A percentile compares a stretch with the other conserved stretches of the same genome.
Conservation (phyloP, 208 protist genomes). For the Acanthamoeba healyi region DNA sequence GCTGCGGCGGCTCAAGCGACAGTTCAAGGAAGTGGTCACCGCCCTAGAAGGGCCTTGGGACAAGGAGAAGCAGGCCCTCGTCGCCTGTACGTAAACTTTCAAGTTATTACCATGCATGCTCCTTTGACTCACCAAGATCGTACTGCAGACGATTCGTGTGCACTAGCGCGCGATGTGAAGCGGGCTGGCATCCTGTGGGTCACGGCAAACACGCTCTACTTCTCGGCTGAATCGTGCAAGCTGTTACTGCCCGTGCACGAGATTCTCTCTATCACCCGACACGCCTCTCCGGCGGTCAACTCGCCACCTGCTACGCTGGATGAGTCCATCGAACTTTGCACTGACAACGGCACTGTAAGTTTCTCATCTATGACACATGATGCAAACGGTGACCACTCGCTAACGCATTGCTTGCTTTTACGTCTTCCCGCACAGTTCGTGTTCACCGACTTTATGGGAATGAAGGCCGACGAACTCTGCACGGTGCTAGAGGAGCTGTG, state of each 20-base stretch:
- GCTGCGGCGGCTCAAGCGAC: constrained; percentile 21
- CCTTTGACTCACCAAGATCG: not conserved
- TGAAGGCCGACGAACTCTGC: constrained; percentile 48
- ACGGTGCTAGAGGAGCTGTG: constrained; percentile 49
- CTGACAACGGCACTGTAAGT: constrained; percentile 56
- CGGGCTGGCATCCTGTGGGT: constrained; percentile 54
- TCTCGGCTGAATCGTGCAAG: constrained; percentile 57
- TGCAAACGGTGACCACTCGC: not conserved
- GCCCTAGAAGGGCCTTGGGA: constrained; percentile 54
- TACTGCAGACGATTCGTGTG: not conserved
- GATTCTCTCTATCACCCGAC: constrained; percentile 49
- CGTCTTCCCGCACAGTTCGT: not conserved
- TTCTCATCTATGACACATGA: not conserved
- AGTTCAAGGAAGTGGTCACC: constrained; percentile 66
- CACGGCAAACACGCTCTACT: constrained; percentile 63
- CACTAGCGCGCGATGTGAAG: constrained; percentile 1
- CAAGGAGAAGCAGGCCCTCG: constrained; percentile 43
- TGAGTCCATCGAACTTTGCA: constrained; percentile 63
- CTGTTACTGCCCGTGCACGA: constrained; percentile 55
- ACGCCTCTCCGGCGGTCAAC: not conserved
- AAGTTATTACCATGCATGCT: not conserved
- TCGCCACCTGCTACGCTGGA: not conserved
- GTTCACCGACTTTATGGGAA: constrained; percentile 65
- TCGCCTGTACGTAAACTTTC: constrained; percentile 1
- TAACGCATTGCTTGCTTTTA: not conserved